phyloP scores from a whole-genome alignment of 179 eudicot genomes.

The Dionaea muscipula region DNA sequence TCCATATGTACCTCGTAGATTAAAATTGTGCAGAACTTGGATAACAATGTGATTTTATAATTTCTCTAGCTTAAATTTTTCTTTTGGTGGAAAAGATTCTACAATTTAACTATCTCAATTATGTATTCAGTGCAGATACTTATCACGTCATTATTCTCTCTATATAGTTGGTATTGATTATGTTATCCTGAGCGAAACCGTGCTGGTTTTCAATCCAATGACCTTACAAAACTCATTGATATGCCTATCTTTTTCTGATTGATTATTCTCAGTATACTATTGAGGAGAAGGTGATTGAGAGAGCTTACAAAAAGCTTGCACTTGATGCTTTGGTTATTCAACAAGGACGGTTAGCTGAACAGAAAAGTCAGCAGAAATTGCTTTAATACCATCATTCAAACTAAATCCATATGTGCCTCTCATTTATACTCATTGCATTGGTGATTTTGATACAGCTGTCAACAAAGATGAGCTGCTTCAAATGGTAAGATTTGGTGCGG shows the following conservation, averaged over 20 bases:
- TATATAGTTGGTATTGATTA: too few relatives aligned
- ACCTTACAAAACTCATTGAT: neutral
- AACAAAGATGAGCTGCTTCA: conserved; percentile 94
- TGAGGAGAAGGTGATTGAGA: conserved; percentile 94
- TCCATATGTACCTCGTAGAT: too few relatives aligned
- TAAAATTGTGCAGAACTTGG: too few relatives aligned
- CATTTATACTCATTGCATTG: conserved; percentile 2
- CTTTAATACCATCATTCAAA: neutral
- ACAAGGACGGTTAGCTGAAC: conserved; percentile 95
- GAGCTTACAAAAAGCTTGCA: conserved; percentile 96
- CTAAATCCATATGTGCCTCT: neutral
- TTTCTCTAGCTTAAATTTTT: too few relatives aligned
- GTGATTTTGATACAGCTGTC: conserved; percentile 53
- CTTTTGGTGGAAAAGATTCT: too few relatives aligned
- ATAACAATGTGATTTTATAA: too few relatives aligned
- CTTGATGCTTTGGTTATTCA: conserved; percentile 98
- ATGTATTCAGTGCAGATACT: too few relatives aligned
- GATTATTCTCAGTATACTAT: conserved; percentile 53
- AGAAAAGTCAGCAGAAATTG: conserved; percentile 42
- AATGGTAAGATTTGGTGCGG: conserved; percentile 99
- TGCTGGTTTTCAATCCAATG: too few relatives aligned
- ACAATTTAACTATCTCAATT: too few relatives aligned
- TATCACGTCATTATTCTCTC: too few relatives aligned
- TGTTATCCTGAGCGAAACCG: too few relatives aligned
- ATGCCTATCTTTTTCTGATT: conserved; percentile 6